phyloP scores from a whole-genome alignment of 306 rosid species.

The Prunus kanzakura region DNA sequence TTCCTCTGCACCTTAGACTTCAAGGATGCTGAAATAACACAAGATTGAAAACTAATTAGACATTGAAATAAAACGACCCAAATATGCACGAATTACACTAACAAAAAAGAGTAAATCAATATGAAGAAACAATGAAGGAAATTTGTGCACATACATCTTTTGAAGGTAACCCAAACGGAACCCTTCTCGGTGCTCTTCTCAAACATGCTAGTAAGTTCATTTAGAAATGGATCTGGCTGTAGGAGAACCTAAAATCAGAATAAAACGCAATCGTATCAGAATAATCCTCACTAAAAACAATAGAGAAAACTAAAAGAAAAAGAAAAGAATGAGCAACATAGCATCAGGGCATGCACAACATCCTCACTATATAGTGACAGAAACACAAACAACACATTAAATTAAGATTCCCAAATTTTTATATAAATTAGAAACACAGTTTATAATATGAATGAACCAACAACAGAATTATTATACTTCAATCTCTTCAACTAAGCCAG shows the following conservation, averaged over 20 bases:
- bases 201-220: constrained; percentile 92
- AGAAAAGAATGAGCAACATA: neutral
- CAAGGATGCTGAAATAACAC: constrained; percentile 59
- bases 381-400: neutral
- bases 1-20: constrained; percentile 70
- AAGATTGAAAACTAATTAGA: constrained; percentile 9
- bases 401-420: neutral
- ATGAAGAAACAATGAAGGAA: neutral
- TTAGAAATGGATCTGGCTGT: constrained; percentile 90
- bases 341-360: neutral
- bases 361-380: neutral
- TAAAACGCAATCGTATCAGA: neutral
- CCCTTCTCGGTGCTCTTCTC: constrained; percentile 76
- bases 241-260: constrained; percentile 59
- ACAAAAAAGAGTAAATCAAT: constrained; percentile 2
- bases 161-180: constrained; percentile 96
- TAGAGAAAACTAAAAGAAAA: neutral
- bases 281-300: neutral
- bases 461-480: neutral
- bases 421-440: neutral
- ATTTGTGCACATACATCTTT: constrained; percentile 61
- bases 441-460: neutral
- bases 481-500: neutral
- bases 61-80: neutral
- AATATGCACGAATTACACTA: neutral